A percentile compares a stretch with the other conserved stretches of the same genome.
These are phyloP conservation scores for Aspergillus felis DNA, from an alignment of 2,329 filamentous ascomycete species.

Conservation along the genomic window DNA sequence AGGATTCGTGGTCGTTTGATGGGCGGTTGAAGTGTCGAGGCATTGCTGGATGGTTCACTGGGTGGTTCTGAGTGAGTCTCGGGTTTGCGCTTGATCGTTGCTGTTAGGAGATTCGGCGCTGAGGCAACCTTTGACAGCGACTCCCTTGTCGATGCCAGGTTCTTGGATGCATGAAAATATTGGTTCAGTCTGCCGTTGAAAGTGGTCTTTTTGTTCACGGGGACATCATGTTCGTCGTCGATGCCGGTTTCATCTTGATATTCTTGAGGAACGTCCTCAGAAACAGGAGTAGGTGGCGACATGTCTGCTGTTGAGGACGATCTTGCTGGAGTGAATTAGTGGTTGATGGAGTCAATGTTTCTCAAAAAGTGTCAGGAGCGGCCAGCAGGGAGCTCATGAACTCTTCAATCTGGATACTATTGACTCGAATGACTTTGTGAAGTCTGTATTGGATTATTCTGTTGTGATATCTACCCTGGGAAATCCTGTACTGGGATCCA, in stretches of 20 bases:
- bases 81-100: not conserved
- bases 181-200: constrained; percentile 36
- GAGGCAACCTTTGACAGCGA: not conserved
- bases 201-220: constrained; percentile 30
- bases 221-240: constrained; percentile 20
- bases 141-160: not conserved
- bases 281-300: not conserved
- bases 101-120: not conserved
- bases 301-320: not conserved
- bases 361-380: not conserved
- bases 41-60: not conserved
- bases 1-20: constrained; percentile 14
- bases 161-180: constrained; percentile 25
- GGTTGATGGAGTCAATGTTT: not conserved
- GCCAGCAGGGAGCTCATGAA: not conserved
- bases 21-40: not conserved
- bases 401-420: not conserved
- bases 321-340: not conserved
- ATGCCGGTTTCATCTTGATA: not conserved
- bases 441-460: not conserved
- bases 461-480: not conserved
- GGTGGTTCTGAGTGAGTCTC: not conserved
- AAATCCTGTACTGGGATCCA: not conserved
- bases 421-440: not conserved
- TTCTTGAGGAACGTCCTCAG: not conserved